Evolutionary conservation across 805 yeast species (phyloP), one percentile per base, ranked within the genome.

Genomic region (Pichia scutulata): DNA sequence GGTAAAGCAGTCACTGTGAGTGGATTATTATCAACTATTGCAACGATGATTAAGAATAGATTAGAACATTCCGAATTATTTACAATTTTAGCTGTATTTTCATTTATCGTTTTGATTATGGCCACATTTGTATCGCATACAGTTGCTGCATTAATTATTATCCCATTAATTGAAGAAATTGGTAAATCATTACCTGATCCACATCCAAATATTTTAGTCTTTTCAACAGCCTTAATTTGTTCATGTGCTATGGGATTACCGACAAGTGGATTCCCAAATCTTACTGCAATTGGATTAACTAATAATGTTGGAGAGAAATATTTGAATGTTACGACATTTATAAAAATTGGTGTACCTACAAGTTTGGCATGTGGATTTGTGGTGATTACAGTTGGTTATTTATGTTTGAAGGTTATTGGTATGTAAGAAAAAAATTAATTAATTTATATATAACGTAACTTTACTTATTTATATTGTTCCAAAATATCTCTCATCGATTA

Each of bases 241-340:
- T 92, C 98, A 0, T 83, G 86, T 37, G 99, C 98, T 2, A 93
- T 93, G 98, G 98, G 97, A 1, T 71, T 93, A 48, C 98, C 99
- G 26, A 93, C 98, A 0, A 86, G 96, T 2, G 98, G 99, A 0
- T 92, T 93, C 73, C 99, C 99, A 5, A 93, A 93, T 60, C 97
- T 93, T 36, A 89, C 98, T 0, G 99, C 98, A 0, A 89, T 93
- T 54, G 89, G 97, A 52, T 81, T 89, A 81, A 82, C 90, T 7
- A 96, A 93, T 65, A 96, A 88, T 60, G 77, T 90, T 41, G 98
- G 98, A 10, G 84, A 84, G 50, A 89, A 95, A 19, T 93, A 93
- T 62, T 70, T 93, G 59, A 84, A 89, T 0, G 98, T 90, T 16
- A 77, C 81, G 16, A 86, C 86, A 33, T 93, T 93, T 62, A 88